Percentiles rank a stretch among this genome's conserved stretches.
phyloP scores from a whole-genome alignment of 305 asterid genomes.

The Solanum hybrid region DNA sequence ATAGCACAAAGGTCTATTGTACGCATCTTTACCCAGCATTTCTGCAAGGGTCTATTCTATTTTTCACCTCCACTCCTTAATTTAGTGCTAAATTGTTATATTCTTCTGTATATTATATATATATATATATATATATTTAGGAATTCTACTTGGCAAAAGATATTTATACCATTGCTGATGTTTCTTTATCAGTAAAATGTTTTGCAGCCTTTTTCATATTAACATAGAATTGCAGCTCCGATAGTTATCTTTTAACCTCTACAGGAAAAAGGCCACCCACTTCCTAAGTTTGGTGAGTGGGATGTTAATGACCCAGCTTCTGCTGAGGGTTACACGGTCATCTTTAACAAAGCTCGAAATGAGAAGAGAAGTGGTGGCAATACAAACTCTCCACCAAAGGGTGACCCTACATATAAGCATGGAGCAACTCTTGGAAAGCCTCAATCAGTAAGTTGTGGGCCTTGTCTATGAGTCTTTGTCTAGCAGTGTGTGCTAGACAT shows the following conservation, averaged over 20 bases:
- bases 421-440: conserved; percentile 38
- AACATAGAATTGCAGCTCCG: not conserved
- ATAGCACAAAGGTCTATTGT: not conserved
- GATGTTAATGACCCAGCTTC: conserved; percentile 20
- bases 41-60: not conserved
- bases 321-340: conserved; percentile 67
- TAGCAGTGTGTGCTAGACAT: not conserved
- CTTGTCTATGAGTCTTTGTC: not conserved
- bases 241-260: not conserved
- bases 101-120: too few species aligned
- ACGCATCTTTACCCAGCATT: not conserved
- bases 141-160: not conserved
- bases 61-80: not conserved
- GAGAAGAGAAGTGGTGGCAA: conserved; percentile 49
- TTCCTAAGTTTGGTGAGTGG: conserved; percentile 72
- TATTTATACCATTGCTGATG: not conserved
- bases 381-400: conserved; percentile 40
- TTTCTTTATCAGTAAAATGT: not conserved
- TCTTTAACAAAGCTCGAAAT: conserved; percentile 59
- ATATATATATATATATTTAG: not conserved
- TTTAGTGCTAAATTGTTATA: not conserved
- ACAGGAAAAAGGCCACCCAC: conserved; percentile 40
- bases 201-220: not conserved
- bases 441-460: conserved; percentile 32
- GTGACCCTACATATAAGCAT: conserved; percentile 26